Percentiles rank a stretch among this genome's conserved stretches.
Evolutionary conservation across 1,284 basidiomycete species (phyloP).

Genomic region (Tremellales sp.): DNA sequence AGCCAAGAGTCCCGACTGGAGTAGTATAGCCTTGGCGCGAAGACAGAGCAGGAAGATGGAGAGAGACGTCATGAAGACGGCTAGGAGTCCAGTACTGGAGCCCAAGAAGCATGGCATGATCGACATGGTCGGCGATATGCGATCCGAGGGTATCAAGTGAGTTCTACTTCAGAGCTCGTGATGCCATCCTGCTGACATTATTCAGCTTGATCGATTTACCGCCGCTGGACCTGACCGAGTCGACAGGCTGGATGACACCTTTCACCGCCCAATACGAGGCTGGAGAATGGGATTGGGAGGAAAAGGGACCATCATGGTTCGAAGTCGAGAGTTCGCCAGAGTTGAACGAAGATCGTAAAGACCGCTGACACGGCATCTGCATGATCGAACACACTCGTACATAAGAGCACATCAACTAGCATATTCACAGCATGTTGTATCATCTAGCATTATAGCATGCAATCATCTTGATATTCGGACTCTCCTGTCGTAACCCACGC

Average conservation of each 20-base stretch:
- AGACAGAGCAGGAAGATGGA: conserved; percentile 7
- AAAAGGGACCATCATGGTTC: conserved; percentile 15
- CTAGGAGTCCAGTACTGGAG: conserved; percentile 23
- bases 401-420: neutral
- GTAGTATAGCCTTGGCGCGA: conserved; percentile 3
- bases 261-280: conserved; percentile 18
- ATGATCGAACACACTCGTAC: conserved; percentile 1
- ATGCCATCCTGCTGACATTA: conserved; percentile 2
- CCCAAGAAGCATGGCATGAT: conserved; percentile 15
- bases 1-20: conserved; percentile 4
- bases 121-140: conserved; percentile 28
- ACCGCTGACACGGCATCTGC: neutral
- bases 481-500: conserved; percentile 44
- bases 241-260: conserved; percentile 12
- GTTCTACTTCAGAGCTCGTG: neutral
- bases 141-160: conserved; percentile 26
- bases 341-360: neutral
- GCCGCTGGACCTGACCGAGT: conserved; percentile 13
- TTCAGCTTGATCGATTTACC: conserved; percentile 21
- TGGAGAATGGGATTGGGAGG: conserved; percentile 24
- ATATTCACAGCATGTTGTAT: neutral
- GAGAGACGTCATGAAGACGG: conserved; percentile 12
- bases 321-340: conserved; percentile 11
- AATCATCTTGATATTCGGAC: conserved; percentile 29
- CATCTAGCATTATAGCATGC: neutral